Base-by-base conservation (phyloP, 768 basidiomycete species). In the Amanita rubescens region DNA sequence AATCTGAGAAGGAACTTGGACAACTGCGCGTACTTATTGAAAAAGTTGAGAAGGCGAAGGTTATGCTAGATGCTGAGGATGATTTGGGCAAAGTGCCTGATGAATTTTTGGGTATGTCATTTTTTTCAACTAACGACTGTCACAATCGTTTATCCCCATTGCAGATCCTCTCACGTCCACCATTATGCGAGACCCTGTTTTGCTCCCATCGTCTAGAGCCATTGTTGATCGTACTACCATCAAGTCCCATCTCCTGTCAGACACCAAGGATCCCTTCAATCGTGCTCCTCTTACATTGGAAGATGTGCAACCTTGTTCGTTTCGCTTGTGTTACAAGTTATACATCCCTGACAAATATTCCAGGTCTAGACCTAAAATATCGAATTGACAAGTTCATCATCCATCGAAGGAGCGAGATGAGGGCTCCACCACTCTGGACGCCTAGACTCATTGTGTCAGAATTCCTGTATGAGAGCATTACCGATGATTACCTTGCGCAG, bases 251-350 rank as follows among this genome's bases (percentile, higher is more conserved):
- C 71, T 97, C 33, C 73, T 99, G 17, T 95, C 93, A 0, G 94
- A 96, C 61, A 69, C 84, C 15, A 90, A 83, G 50, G 96, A 99
- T 68, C 96, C 96, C 1, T 99, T 98, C 79, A 99, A 97, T 68
- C 85, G 96, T 25, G 72, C 76, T 32, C 91, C 95, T 1, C 73
- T 96, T 24, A 67, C 73, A 10, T 81, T 94, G 57, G 87, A 87
- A 51, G 88, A 94, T 10, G 85, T 94, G 12, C 65, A 84, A 54
- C 80, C 90, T 24, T 70, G 94, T 92, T 60, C 59, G 83, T 69
- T 39, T 53, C n/a, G 44, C 7, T 8, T 34, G 42, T 33, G 11
- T 37, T 24, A 49, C 47, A 37, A 44, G 39, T 64, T 57, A n/a
- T 11, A 45, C 48, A n/a, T 32, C 39, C 32, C 57, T 55, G 27